These are phyloP conservation scores for Saturnispora ahearnii DNA, from an alignment of 805 yeast species.

Conservation along the genomic window DNA sequence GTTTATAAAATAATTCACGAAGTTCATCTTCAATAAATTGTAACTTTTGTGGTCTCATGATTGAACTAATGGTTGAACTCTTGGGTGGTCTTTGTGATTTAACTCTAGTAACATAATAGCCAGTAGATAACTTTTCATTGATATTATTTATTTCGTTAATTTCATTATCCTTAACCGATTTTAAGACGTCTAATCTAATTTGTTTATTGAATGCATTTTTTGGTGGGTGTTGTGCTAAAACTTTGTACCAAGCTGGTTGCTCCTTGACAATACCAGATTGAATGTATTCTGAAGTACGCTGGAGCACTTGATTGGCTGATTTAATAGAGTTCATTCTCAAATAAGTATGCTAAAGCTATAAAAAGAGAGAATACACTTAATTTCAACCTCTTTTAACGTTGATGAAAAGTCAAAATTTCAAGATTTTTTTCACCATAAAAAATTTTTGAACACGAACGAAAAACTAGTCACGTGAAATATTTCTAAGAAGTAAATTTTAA, in stretches of 20 bases:
- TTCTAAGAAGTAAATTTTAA: no score
- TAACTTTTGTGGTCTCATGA: slow-evolving; percentile 46
- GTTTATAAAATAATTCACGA: slow-evolving; percentile 73
- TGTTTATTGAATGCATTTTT: slow-evolving; percentile 47
- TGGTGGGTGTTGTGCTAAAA: slow-evolving; percentile 80
- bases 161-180: slow-evolving; percentile 18
- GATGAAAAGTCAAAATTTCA: neutral
- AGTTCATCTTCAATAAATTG: slow-evolving; percentile 68
- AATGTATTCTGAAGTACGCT: slow-evolving; percentile 71
- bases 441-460: no score
- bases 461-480: neutral
- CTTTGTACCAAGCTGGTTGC: slow-evolving; percentile 87
- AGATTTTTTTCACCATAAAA: no score
- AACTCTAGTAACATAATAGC: slow-evolving; percentile 39
- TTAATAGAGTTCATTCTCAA: slow-evolving; percentile 59
- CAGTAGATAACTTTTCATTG: slow-evolving; percentile 10
- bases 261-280: slow-evolving; percentile 56
- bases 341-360: neutral
- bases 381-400: neutral
- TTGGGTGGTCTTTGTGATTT: slow-evolving; percentile 29
- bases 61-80: slow-evolving; percentile 17
- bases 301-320: slow-evolving; percentile 66
- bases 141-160: slow-evolving; percentile 15
- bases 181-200: slow-evolving; percentile 25
- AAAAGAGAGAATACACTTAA: no score